Percentiles rank a stretch among this genome's conserved stretches.
These are phyloP conservation scores for Exophiala spinifera DNA, from an alignment of 2,329 filamentous ascomycete species.

Conservation along the genomic window DNA sequence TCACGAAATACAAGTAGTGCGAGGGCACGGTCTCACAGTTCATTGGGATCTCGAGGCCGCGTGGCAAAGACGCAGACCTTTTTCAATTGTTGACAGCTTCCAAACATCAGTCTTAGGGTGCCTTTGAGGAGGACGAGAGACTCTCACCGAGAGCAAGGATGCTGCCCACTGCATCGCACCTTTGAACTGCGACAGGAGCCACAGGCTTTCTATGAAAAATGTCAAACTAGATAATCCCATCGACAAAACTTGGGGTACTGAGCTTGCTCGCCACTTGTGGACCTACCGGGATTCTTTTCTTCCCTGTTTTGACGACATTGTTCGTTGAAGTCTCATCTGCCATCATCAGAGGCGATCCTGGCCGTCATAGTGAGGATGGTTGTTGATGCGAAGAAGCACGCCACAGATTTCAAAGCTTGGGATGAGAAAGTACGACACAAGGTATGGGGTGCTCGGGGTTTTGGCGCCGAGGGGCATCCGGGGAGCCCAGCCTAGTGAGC, in stretches of 20 bases:
- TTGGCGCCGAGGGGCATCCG: too few relatives aligned
- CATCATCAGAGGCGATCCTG: neutral
- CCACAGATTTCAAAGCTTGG: too few relatives aligned
- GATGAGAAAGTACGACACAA: too few relatives aligned
- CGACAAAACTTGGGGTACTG: too few relatives aligned
- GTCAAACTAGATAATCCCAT: too few relatives aligned
- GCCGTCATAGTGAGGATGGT: neutral
- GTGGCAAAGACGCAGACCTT: constrained; percentile 40
- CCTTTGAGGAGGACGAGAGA: neutral
- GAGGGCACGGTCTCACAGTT: constrained; percentile 6
- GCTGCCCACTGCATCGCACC: constrained; percentile 39
- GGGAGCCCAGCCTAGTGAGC: too few relatives aligned
- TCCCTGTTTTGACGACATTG: constrained; percentile 26
- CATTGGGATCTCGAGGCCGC: constrained; percentile 27
- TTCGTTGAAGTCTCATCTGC: neutral
- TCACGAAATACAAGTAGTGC: neutral
- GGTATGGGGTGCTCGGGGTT: too few relatives aligned
- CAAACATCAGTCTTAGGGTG: neutral
- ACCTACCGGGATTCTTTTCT: constrained; percentile 38
- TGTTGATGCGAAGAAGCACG: neutral
- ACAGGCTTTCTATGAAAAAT: constrained; percentile 35
- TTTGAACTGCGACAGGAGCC: constrained; percentile 39
- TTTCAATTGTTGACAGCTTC: constrained; percentile 34
- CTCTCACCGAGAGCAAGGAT: constrained; percentile 37
- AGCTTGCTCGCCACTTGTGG: neutral